Conservation (phyloP, 208 protist genomes). For the Leishmania braziliensis region DNA sequence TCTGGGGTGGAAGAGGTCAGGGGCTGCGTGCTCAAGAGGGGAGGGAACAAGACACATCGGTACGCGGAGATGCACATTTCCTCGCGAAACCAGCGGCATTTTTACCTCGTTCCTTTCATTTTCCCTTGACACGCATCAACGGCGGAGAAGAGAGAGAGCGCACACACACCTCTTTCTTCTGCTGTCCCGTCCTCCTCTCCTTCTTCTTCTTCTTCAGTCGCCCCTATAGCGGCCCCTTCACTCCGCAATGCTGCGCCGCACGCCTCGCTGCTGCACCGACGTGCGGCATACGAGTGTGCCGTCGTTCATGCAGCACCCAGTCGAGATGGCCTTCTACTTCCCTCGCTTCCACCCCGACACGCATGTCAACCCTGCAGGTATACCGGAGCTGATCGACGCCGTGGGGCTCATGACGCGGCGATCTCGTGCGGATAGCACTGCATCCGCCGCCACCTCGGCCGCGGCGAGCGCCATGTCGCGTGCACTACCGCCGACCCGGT, state of each 20-base stretch:
- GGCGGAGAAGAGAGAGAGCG: not conserved
- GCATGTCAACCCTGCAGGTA: conserved; percentile 59
- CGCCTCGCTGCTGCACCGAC: conserved; percentile 24
- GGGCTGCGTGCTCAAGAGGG: not conserved
- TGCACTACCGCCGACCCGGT: conserved; percentile 27
- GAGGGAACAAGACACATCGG: no score
- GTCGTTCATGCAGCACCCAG: conserved; percentile 55
- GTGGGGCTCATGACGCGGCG: conserved; percentile 46
- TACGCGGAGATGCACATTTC: no score
- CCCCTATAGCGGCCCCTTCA: not conserved
- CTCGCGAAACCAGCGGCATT: no score
- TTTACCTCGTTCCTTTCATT: no score
- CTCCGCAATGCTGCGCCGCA: conserved; percentile 47
- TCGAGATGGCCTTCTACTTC: conserved; percentile 86
- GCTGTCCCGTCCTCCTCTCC: not conserved
- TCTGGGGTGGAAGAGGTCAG: not conserved
- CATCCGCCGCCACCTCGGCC: conserved; percentile 8
- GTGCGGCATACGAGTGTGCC: conserved; percentile 62
- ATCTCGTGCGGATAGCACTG: not conserved
- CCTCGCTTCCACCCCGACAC: conserved; percentile 75
- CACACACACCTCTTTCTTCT: not conserved
- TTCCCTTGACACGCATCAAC: not conserved
- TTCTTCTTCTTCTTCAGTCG: not conserved
- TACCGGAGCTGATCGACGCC: conserved; percentile 79
- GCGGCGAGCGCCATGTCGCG: not conserved